A percentile compares a stretch with the other conserved stretches of the same genome.
phyloP scores from a whole-genome alignment of 2,329 filamentous ascomycete genomes.

The Epichloe sibirici region DNA sequence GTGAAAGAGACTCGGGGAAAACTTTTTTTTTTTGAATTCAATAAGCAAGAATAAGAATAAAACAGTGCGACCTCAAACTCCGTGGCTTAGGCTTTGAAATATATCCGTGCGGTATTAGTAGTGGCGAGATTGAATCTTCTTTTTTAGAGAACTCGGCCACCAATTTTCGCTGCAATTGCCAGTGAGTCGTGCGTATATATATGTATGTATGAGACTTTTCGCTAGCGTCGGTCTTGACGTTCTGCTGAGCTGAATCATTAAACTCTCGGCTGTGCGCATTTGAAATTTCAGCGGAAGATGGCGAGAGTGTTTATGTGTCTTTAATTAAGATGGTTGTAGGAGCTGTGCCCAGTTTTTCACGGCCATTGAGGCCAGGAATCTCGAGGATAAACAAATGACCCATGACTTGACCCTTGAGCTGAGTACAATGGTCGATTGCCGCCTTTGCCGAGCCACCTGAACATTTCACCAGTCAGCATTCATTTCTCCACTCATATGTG shows the following conservation, averaged over 20 bases:
- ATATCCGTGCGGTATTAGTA: not conserved
- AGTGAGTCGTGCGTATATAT: not conserved
- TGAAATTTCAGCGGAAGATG: not conserved
- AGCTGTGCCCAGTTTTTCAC: constrained; percentile 68
- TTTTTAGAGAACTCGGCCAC: not conserved
- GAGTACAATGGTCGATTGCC: constrained; percentile 75
- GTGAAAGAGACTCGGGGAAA: not conserved
- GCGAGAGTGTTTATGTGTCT: constrained; percentile 21
- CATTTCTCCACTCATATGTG: not conserved
- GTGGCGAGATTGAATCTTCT: not conserved
- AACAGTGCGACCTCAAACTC: not conserved
- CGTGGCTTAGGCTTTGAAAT: not conserved
- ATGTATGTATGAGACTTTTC: not conserved
- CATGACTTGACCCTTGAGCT: constrained; percentile 74
- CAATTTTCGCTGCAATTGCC: not conserved
- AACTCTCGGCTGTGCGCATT: not conserved
- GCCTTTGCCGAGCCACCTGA: constrained; percentile 83
- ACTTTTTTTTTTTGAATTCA: constrained; percentile 1
- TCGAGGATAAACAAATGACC: constrained; percentile 95
- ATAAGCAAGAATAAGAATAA: not conserved
- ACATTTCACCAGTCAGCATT: not conserved
- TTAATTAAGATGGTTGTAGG: constrained; percentile 76
- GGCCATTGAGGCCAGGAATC: constrained; percentile 83
- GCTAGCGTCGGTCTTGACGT: not conserved
- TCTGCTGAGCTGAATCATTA: not conserved